Conservation (phyloP, 768 basidiomycete genomes). For the Boletus sp. region DNA sequence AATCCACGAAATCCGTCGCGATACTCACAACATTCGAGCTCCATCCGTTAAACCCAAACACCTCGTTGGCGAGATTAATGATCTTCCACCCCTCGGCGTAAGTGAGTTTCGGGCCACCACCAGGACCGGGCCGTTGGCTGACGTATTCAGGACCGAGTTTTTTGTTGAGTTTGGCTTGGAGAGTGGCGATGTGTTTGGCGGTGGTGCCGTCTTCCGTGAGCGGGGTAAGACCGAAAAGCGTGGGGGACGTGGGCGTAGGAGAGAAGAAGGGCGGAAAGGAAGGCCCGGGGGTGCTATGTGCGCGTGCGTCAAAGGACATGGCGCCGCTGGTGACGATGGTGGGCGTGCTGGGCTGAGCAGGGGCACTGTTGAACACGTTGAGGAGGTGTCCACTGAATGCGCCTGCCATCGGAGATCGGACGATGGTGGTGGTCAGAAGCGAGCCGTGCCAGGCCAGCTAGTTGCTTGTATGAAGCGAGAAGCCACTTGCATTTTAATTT, state of each 20-base stretch:
- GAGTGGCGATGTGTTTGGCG: conserved; percentile 51
- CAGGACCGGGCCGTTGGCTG: conserved; percentile 83
- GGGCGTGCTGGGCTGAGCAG: conserved; percentile 20
- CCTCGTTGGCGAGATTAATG: conserved; percentile 96
- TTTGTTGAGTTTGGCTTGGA: conserved; percentile 81
- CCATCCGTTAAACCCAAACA: conserved; percentile 98
- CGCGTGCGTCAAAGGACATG: conserved; percentile 58
- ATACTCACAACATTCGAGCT: conserved; percentile 74
- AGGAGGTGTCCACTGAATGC: conserved; percentile 59
- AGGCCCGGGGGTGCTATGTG: conserved; percentile 42
- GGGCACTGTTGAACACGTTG: conserved; percentile 36
- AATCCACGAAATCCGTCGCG: conserved; percentile 77
- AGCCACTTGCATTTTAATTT: too few relatives aligned
- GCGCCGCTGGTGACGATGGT: conserved; percentile 47
- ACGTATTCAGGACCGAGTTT: conserved; percentile 95
- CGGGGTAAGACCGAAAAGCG: conserved; percentile 5
- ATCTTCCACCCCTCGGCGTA: conserved; percentile 98
- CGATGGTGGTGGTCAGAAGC: conserved; percentile 13
- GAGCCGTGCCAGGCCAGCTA: background rate
- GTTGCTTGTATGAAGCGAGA: too few relatives aligned
- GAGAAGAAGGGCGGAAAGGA: conserved; percentile 3
- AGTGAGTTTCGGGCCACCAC: conserved; percentile 81
- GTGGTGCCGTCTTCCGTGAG: conserved; percentile 60
- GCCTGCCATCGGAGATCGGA: conserved; percentile 49
- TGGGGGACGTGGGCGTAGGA: background rate